phyloP scores from a whole-genome alignment of 352 stramenopile species.

The Globisporangium nagaii region DNA sequence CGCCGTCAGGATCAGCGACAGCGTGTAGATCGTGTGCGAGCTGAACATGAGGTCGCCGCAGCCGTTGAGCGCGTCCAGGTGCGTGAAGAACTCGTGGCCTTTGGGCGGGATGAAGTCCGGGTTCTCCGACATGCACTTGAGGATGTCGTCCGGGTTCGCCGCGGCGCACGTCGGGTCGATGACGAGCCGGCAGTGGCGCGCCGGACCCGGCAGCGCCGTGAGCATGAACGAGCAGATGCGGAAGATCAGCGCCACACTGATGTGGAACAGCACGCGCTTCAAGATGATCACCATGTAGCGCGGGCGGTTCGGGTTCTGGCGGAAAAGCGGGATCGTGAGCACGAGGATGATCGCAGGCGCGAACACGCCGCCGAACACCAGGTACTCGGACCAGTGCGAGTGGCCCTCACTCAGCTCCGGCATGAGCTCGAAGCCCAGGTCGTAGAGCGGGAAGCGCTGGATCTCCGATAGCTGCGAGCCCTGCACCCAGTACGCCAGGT shows the following conservation, averaged over 20 bases:
- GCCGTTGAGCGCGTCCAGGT: conserved; percentile 74
- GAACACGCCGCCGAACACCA: conserved; percentile 75
- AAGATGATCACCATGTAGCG: conserved; percentile 77
- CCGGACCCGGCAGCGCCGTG: conserved; percentile 61
- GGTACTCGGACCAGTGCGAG: conserved; percentile 58
- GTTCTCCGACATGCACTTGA: conserved; percentile 58
- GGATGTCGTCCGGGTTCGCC: conserved; percentile 41
- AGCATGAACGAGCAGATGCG: conserved; percentile 79
- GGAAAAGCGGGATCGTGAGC: conserved; percentile 56
- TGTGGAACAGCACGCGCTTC: conserved; percentile 76
- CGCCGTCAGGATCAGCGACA: conserved; percentile 81
- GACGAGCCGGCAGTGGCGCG: conserved; percentile 66
- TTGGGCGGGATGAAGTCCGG: conserved; percentile 65
- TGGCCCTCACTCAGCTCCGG: conserved; percentile 44
- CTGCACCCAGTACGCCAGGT: conserved; percentile 84
- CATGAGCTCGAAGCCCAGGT: conserved; percentile 75
- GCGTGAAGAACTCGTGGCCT: conserved; percentile 47
- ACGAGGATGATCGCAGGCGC: conserved; percentile 65
- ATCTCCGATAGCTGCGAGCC: conserved; percentile 47
- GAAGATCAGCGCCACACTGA: conserved; percentile 68
- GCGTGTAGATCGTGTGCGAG: conserved; percentile 90
- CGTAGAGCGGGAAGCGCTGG: conserved; percentile 72
- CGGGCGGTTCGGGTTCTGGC: conserved; percentile 51
- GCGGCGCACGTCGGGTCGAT: conserved; percentile 58
- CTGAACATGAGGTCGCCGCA: conserved; percentile 92